Base-by-base conservation (phyloP, 2,329 filamentous ascomycete genomes). In the Neoarthrinium moseri region DNA sequence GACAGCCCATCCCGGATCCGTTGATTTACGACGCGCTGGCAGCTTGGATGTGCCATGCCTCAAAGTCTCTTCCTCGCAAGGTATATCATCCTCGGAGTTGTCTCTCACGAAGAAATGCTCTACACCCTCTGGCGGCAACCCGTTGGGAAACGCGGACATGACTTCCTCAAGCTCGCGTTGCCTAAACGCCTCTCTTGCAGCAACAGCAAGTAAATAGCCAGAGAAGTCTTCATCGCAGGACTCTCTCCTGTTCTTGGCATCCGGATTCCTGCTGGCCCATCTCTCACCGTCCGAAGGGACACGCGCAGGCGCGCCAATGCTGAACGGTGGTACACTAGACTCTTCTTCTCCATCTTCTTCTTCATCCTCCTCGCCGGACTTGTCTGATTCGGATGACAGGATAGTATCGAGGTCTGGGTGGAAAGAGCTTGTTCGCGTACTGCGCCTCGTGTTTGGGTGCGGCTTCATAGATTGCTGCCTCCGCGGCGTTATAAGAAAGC, bases 141-240 rank as follows among this genome's bases (percentile, higher is more conserved):
- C 78, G 58, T 85, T 85, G 58, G 87, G 86, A 59, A 90, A 91
- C 2, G 86, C 88, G 30, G 84, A 84, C 61, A 91, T 75, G 38
- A 86, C 87, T 59, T 82, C 76, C 56, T 95, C 89, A 51, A 87
- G 83, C 52, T 96, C 59, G 33, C 60, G 73, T 63, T 92, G 86
- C 59, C 84, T 83, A 63, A 94, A 85, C 7, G 87, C 88, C 59
- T 90, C 86, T 59, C 84, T 86, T 41, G 88, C 88, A 34, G 91
- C 89, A 47, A 95, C 73, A 46, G 87, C 83, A 48, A 95, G 78
- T 45, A 96, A 70, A 64, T 91, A 91, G 29, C 84, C 83, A 42
- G 86, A 83, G 55, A 88, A 86, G 51, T 81, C 79, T 51, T 89
- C 87, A 59, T 94, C 88, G 52, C 87, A 86, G 47, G 78, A 80